Evolutionary conservation across 495 filamentous ascomycete species (phyloP).

Genomic region (Xylaria nigripes): DNA sequence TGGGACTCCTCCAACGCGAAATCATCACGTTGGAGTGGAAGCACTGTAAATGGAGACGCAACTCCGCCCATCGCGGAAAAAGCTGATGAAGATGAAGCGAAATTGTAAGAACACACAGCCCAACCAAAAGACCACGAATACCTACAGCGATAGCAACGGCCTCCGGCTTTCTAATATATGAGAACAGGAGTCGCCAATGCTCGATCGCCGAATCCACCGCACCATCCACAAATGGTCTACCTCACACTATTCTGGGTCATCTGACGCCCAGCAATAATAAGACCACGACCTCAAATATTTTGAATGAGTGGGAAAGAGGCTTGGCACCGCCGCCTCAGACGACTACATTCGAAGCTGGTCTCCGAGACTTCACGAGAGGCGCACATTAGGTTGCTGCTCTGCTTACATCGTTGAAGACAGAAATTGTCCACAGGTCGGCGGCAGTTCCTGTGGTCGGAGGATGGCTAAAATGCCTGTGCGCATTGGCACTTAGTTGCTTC

Average conservation of each 20-base stretch:
- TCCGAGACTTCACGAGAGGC: constrained; percentile 1
- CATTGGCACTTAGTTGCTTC: not conserved
- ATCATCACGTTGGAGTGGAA: constrained; percentile 43
- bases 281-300: constrained; percentile 60
- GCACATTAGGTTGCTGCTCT: not conserved
- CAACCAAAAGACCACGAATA: not conserved
- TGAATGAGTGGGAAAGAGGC: constrained; percentile 70
- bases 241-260: constrained; percentile 45
- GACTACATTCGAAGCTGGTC: constrained; percentile 10
- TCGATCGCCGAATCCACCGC: constrained; percentile 30
- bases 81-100: constrained; percentile 29
- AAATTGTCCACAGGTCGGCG: not conserved
- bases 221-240: constrained; percentile 42
- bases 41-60: constrained; percentile 39
- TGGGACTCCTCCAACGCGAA: constrained; percentile 54
- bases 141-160: not conserved
- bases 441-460: not conserved
- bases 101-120: constrained; percentile 32
- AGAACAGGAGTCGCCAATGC: constrained; percentile 20
- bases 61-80: constrained; percentile 32
- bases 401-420: not conserved
- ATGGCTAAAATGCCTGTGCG: not conserved
- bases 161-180: constrained; percentile 9
- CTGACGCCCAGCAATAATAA: constrained; percentile 60
- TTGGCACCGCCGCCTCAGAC: constrained; percentile 21